phyloP scores from a whole-genome alignment of 192 early-diverging fungal species.

The Linderina pennispora region DNA sequence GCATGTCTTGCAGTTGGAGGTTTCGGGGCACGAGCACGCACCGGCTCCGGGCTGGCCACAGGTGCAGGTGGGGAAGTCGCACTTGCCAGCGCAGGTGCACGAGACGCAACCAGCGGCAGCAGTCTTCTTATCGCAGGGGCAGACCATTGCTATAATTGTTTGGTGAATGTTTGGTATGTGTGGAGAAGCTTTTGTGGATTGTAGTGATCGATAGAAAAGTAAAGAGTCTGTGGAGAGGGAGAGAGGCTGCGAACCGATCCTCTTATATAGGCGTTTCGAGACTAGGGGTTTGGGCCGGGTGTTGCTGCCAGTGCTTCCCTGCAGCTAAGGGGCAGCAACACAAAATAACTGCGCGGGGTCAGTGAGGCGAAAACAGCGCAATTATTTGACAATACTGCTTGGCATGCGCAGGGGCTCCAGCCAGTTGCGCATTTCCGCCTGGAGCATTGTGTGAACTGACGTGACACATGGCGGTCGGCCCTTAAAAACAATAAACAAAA shows the following conservation, averaged over 20 bases:
- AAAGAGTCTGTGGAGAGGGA: background rate
- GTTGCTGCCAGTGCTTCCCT: no score
- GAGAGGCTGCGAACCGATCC: no score
- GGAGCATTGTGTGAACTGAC: no score
- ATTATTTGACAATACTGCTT: no score
- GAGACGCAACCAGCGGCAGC: slow-evolving; percentile 3
- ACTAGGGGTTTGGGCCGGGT: no score
- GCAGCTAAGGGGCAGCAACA: no score
- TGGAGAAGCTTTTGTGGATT: background rate
- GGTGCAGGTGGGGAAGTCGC: slow-evolving; percentile 14
- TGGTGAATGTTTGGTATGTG: slow-evolving; percentile 1
- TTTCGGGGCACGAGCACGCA: slow-evolving; percentile 16
- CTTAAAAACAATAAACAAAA: no score
- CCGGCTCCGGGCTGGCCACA: slow-evolving; percentile 21
- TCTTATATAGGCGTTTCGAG: background rate
- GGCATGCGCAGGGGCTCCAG: no score
- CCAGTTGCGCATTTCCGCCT: no score
- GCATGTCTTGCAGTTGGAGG: slow-evolving; percentile 20
- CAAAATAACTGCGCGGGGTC: no score
- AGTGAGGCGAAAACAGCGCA: no score
- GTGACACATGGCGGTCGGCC: no score
- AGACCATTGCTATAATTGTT: background rate
- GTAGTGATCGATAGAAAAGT: background rate
- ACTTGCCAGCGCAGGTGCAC: slow-evolving; percentile 24
- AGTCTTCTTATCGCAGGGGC: slow-evolving; percentile 11